Evolutionary conservation across 2,329 filamentous ascomycete species (phyloP).

Genomic region (Reticulascus tulasneorum): DNA sequence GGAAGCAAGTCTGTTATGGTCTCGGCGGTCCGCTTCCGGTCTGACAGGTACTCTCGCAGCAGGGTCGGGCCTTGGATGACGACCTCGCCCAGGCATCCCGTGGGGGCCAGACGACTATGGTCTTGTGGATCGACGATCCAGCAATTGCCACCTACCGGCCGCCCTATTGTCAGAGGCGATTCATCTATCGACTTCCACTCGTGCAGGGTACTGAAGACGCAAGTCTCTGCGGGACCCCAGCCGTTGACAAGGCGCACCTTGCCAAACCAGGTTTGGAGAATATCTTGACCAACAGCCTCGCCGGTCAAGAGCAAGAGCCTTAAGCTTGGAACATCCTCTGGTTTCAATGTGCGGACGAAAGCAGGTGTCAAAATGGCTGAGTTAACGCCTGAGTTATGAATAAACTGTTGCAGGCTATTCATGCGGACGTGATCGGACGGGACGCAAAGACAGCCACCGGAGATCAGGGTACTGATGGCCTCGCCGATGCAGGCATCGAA

Average conservation of each 20-base stretch:
- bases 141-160: conserved; percentile 1
- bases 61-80: conserved; percentile 10
- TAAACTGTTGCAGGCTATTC: conserved; percentile 37
- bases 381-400: neutral
- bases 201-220: neutral
- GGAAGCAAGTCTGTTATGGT: neutral
- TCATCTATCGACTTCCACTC: neutral
- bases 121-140: conserved; percentile 9
- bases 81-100: conserved; percentile 14
- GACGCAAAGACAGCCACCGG: conserved; percentile 56
- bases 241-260: conserved; percentile 15
- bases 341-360: conserved; percentile 34
- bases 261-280: conserved; percentile 41
- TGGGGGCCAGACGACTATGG: conserved; percentile 5
- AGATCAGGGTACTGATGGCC: conserved; percentile 45
- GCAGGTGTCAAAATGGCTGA: conserved; percentile 1
- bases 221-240: conserved; percentile 21
- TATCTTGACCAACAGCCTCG: conserved; percentile 48
- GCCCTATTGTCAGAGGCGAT: conserved; percentile 2
- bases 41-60: conserved; percentile 1
- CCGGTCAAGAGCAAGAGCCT: conserved; percentile 44
- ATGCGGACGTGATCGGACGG: conserved; percentile 45
- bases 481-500: conserved; percentile 51
- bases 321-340: conserved; percentile 38
- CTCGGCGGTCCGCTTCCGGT: neutral